These are phyloP conservation scores for Arbutus unedo DNA, from an alignment of 148 eudicot species.

Conservation along the genomic window DNA sequence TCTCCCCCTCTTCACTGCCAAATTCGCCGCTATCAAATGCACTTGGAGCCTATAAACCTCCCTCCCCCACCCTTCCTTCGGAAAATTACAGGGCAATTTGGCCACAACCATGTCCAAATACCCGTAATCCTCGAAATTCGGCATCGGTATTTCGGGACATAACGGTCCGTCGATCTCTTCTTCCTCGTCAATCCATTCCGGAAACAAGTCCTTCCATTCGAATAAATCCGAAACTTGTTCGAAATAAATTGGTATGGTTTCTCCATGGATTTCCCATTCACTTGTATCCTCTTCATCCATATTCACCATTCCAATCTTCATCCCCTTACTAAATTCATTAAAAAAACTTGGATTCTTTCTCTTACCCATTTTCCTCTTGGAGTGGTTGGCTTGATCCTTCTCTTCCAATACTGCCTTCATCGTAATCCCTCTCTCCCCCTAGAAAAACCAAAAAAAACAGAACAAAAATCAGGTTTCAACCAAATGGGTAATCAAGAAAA, in stretches of 20 bases:
- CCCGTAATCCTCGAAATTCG: slow-evolving; percentile 37
- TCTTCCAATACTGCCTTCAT: slow-evolving; percentile 78
- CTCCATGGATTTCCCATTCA: slow-evolving; percentile 53
- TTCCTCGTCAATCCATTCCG: slow-evolving; percentile 97
- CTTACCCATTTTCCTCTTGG: slow-evolving; percentile 26
- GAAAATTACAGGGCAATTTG: slow-evolving; percentile 64
- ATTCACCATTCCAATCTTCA: slow-evolving; percentile 65
- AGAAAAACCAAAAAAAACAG: background rate
- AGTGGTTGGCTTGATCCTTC: slow-evolving; percentile 16
- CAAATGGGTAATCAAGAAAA: background rate
- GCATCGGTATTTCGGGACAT: slow-evolving; percentile 91
- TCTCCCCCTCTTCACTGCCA: slow-evolving; percentile 55
- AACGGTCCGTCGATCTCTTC: slow-evolving; percentile 63
- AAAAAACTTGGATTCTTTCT: slow-evolving; percentile 63
- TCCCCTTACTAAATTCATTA: slow-evolving; percentile 41
- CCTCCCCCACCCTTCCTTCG: slow-evolving; percentile 67
- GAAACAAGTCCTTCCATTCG: slow-evolving; percentile 79
- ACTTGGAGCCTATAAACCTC: slow-evolving; percentile 71
- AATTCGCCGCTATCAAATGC: slow-evolving; percentile 59
- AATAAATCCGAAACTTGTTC: slow-evolving; percentile 57
- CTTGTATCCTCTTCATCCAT: slow-evolving; percentile 70
- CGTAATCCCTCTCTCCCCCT: slow-evolving; percentile 62
- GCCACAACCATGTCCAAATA: slow-evolving; percentile 64
- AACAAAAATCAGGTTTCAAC: background rate
- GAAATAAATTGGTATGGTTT: slow-evolving; percentile 37